These are phyloP conservation scores for Fusarium sp. DNA, from an alignment of 2,329 filamentous ascomycete genomes.

Conservation along the genomic window DNA sequence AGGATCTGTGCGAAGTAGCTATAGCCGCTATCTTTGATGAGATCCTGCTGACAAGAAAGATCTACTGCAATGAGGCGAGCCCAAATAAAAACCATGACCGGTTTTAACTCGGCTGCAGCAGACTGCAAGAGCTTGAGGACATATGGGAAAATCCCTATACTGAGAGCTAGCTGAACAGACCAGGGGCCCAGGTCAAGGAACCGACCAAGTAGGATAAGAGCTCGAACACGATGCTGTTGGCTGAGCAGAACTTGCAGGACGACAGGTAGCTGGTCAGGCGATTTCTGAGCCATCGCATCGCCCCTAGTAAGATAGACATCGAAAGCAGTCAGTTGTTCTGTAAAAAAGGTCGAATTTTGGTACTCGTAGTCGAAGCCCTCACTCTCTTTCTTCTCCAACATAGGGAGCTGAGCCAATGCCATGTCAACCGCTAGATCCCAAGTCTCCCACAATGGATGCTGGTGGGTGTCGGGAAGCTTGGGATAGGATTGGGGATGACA, in stretches of 20 bases:
- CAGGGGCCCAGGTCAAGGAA: conserved; percentile 96
- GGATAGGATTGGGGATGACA: conserved; percentile 95
- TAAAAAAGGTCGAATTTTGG: conserved; percentile 94
- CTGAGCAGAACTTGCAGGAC: conserved; percentile 95
- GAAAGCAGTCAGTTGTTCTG: conserved; percentile 95
- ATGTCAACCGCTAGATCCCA: conserved; percentile 98
- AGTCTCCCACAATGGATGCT: conserved; percentile 95
- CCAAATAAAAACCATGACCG: conserved; percentile 99
- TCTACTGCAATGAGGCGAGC: conserved; percentile 95
- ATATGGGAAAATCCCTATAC: conserved; percentile 98
- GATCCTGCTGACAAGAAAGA: conserved; percentile 89
- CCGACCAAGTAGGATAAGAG: conserved; percentile 89
- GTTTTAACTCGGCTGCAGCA: conserved; percentile 92
- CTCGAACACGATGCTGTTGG: conserved; percentile 91
- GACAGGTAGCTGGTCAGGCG: conserved; percentile 94
- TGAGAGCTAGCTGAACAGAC: conserved; percentile 97
- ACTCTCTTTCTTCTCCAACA: conserved; percentile 81
- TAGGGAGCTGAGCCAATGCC: conserved; percentile 88
- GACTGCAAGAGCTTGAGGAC: conserved; percentile 97
- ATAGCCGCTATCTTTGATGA: conserved; percentile 97
- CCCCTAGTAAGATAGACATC: conserved; percentile 92
- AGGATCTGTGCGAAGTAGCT: conserved; percentile 96
- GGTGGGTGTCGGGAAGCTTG: conserved; percentile 90
- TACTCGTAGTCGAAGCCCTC: conserved; percentile 87
- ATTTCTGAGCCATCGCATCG: conserved; percentile 82